These are phyloP conservation scores for Puccinia novopanici DNA, from an alignment of 1,284 basidiomycete genomes.

Conservation along the genomic window DNA sequence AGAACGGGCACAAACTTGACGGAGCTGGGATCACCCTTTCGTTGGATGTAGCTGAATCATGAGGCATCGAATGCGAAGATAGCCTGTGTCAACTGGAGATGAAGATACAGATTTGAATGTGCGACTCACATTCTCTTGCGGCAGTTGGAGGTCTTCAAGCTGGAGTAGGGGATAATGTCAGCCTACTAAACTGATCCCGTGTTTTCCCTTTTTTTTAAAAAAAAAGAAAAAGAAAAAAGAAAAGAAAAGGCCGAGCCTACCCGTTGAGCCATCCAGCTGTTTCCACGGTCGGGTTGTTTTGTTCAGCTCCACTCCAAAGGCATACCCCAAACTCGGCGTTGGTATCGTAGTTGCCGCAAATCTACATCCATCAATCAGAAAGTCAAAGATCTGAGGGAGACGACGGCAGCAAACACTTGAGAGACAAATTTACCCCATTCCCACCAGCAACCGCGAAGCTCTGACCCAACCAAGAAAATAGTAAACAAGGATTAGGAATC, in stretches of 20 bases:
- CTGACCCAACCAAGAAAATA: neutral
- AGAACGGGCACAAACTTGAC: slow-evolving; percentile 4
- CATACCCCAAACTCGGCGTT: slow-evolving; percentile 7
- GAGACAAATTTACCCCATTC: slow-evolving; percentile 15
- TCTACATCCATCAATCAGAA: no score
- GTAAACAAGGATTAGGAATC: neutral
- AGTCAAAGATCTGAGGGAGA: neutral
- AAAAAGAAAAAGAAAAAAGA: no score
- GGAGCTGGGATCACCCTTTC: neutral
- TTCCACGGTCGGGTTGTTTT: neutral
- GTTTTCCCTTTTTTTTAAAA: no score
- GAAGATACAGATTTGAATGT: no score
- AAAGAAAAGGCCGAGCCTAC: neutral
- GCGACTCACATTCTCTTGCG: slow-evolving; percentile 17
- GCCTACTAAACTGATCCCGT: neutral
- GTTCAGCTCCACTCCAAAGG: slow-evolving; percentile 38
- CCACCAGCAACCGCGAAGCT: slow-evolving; percentile 21
- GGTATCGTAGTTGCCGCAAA: slow-evolving; percentile 23
- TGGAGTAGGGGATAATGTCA: neutral
- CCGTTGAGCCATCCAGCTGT: slow-evolving; percentile 38
- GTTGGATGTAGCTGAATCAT: neutral
- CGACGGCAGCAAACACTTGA: no score
- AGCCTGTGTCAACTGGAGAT: neutral
- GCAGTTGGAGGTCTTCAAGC: slow-evolving; percentile 30
- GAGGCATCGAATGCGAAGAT: neutral